A percentile compares a stretch with the other conserved stretches of the same genome.
phyloP scores from a whole-genome alignment of 306 rosid genomes.

The Cucurbita pepo region DNA sequence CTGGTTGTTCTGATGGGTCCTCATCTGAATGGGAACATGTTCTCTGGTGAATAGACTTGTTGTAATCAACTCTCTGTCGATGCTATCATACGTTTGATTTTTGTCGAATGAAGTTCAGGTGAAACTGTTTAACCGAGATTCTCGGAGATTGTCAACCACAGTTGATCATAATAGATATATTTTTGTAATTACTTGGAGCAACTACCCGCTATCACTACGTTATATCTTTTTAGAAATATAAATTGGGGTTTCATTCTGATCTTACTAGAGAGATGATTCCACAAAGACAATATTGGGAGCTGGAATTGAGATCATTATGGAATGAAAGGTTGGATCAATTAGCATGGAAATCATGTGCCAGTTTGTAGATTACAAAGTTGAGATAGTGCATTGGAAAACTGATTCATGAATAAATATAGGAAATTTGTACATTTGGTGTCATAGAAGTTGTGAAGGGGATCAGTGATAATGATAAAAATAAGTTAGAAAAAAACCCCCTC shows the following conservation, averaged over 20 bases:
- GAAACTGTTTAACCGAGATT: neutral
- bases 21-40: slow-evolving; percentile 83
- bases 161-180: neutral
- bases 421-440: too few species aligned
- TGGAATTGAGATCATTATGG: neutral
- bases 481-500: too few species aligned
- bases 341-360: neutral
- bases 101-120: neutral
- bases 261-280: neutral
- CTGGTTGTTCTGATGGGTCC: slow-evolving; percentile 25
- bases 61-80: neutral
- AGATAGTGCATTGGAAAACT: too few species aligned
- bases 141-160: neutral
- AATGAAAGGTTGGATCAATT: neutral
- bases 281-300: neutral
- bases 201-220: neutral
- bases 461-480: too few species aligned
- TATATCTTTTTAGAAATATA: too few species aligned
- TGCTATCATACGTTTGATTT: neutral
- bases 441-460: too few species aligned
- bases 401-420: too few species aligned
- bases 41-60: neutral
- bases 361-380: too few species aligned
- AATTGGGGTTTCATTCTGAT: too few species aligned
- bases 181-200: neutral